phyloP scores from a whole-genome alignment of 768 basidiomycete genomes.

The Coprinellus micaceus region DNA sequence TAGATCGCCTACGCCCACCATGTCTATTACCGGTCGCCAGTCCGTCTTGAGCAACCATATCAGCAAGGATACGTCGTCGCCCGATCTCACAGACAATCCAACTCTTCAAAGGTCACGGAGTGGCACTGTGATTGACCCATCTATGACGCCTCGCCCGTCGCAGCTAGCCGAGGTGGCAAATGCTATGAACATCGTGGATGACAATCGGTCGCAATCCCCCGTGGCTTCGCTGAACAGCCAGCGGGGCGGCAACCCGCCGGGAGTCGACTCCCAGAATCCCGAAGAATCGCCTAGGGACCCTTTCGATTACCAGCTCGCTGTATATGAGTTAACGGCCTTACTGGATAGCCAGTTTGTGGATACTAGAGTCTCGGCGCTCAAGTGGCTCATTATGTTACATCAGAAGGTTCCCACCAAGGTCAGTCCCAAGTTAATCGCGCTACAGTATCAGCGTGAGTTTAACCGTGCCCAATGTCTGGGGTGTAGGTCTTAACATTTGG shows the following conservation, averaged over 20 bases:
- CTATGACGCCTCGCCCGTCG: constrained; percentile 35
- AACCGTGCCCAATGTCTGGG: no score
- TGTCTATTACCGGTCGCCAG: constrained; percentile 32
- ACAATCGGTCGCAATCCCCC: constrained; percentile 60
- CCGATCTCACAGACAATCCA: constrained; percentile 38
- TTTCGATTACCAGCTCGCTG: constrained; percentile 91
- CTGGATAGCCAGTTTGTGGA: constrained; percentile 97
- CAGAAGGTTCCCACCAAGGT: constrained; percentile 97
- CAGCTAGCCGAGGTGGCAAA: constrained; percentile 13
- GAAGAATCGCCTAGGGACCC: constrained; percentile 55
- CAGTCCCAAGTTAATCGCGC: constrained; percentile 5
- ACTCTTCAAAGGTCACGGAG: constrained; percentile 15
- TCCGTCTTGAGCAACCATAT: constrained; percentile 40
- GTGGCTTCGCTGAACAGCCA: constrained; percentile 43
- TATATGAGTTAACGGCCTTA: constrained; percentile 88
- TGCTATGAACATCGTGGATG: constrained; percentile 18
- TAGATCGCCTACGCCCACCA: constrained; percentile 56
- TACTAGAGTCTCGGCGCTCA: constrained; percentile 90
- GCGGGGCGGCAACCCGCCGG: constrained; percentile 12
- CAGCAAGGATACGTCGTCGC: constrained; percentile 45
- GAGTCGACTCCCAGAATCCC: constrained; percentile 22
- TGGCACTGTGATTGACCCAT: constrained; percentile 17
- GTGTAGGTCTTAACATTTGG: no score
- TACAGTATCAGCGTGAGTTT: no score
- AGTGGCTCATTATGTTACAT: constrained; percentile 98